Conservation (phyloP, 805 yeast species). For the Hanseniaspora meyeri region DNA sequence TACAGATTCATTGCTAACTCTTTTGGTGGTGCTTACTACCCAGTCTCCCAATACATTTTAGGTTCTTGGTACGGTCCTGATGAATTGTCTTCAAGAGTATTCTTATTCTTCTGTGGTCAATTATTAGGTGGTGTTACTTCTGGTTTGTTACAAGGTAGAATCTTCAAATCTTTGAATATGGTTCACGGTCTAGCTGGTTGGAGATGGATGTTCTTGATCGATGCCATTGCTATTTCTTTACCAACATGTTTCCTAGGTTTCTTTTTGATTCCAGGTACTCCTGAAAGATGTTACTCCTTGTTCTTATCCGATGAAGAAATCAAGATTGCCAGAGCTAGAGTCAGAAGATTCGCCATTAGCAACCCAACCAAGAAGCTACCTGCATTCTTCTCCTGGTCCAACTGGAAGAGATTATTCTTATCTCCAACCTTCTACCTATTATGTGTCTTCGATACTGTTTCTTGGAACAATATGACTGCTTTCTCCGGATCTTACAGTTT, state of each 20-base stretch:
- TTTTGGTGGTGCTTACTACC: slow-evolving; percentile 57
- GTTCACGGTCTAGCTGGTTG: slow-evolving; percentile 41
- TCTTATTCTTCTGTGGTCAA: slow-evolving; percentile 46
- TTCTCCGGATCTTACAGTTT: slow-evolving; percentile 45
- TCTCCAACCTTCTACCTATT: slow-evolving; percentile 48
- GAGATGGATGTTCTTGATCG: slow-evolving; percentile 59
- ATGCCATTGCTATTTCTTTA: slow-evolving; percentile 40
- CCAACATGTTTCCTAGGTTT: slow-evolving; percentile 41
- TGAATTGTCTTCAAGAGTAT: slow-evolving; percentile 53
- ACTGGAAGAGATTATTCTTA: slow-evolving; percentile 42
- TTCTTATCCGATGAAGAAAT: slow-evolving; percentile 50
- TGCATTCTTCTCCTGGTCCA: slow-evolving; percentile 29
- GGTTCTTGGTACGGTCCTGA: slow-evolving; percentile 51
- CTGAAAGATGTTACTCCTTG: slow-evolving; percentile 44
- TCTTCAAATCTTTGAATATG: slow-evolving; percentile 33
- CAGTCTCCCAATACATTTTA: slow-evolving; percentile 46
- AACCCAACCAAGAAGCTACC: slow-evolving; percentile 25
- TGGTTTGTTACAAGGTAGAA: slow-evolving; percentile 39
- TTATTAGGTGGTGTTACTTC: slow-evolving; percentile 40
- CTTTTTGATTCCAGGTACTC: slow-evolving; percentile 46
- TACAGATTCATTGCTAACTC: slow-evolving; percentile 56
- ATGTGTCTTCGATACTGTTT: slow-evolving; percentile 42
- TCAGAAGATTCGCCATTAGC: slow-evolving; percentile 28
- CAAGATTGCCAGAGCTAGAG: slow-evolving; percentile 36
- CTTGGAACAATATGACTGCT: slow-evolving; percentile 52